Conservation (phyloP, 208 protist species). For the Trypanosoma mega region DNA sequence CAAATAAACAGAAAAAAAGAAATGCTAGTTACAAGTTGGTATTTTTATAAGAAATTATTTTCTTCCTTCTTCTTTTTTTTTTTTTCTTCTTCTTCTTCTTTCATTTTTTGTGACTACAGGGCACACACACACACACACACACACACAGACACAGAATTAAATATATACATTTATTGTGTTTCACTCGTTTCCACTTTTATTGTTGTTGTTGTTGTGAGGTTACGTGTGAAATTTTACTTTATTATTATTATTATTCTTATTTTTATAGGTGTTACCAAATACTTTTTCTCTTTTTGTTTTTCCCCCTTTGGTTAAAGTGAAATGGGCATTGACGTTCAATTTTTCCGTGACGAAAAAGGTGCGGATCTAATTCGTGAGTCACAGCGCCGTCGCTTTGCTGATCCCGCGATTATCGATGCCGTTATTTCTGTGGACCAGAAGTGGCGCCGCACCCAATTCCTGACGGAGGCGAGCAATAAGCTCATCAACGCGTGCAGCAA, state of each 20-base stretch:
- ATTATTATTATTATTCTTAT: too few species aligned
- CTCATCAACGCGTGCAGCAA: conserved; percentile 91
- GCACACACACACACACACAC: too few species aligned
- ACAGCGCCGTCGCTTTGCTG: conserved; percentile 91
- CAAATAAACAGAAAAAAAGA: too few species aligned
- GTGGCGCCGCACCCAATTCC: conserved; percentile 88
- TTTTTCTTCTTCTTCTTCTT: conserved; percentile 7
- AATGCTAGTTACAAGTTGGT: too few species aligned
- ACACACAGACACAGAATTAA: too few species aligned
- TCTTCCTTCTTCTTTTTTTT: conserved; percentile 10
- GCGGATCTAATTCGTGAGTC: conserved; percentile 95
- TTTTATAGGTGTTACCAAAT: conserved; percentile 5
- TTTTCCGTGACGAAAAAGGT: conserved; percentile 94
- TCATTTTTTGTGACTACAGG: neutral
- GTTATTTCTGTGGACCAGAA: conserved; percentile 91
- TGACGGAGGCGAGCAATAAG: conserved; percentile 86
- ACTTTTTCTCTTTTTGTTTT: conserved; percentile 14
- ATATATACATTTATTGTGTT: too few species aligned
- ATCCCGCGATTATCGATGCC: conserved; percentile 89
- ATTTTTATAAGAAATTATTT: conserved; percentile 10
- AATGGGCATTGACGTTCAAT: conserved; percentile 96
- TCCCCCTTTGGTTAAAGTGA: too few species aligned
- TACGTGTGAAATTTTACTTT: neutral
- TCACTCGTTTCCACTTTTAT: neutral
- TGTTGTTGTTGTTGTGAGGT: conserved; percentile 8